Evolutionary conservation across 306 rosid species (phyloP).

Genomic region (Vigna radiata): DNA sequence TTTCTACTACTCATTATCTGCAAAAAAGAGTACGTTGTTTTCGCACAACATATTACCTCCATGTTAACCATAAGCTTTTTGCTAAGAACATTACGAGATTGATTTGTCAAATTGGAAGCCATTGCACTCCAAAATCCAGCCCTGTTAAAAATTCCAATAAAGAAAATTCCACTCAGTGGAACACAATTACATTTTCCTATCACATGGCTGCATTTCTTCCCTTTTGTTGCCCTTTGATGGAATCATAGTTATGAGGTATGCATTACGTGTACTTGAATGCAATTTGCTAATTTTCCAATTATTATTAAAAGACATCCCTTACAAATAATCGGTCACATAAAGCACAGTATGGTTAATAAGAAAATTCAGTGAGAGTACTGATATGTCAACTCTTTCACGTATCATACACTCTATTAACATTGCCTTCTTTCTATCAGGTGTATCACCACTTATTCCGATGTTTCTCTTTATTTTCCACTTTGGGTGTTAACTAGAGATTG

Average conservation of each 20-base stretch:
- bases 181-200: conserved; percentile 17
- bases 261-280: not conserved
- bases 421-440: not conserved
- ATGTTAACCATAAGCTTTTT: conserved; percentile 89
- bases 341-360: not conserved
- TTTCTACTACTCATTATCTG: conserved; percentile 12
- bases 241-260: no score
- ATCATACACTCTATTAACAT: not conserved
- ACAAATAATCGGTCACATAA: no score
- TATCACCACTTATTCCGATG: not conserved
- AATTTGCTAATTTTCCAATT: not conserved
- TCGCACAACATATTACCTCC: conserved; percentile 58
- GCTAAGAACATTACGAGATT: conserved; percentile 98
- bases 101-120: conserved; percentile 97
- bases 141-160: conserved; percentile 58
- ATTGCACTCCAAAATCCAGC: conserved; percentile 96
- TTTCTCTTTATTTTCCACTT: not conserved
- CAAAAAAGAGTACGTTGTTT: not conserved
- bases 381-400: no score
- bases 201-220: not conserved
- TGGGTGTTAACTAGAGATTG: not conserved
- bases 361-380: no score
- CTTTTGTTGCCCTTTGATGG: no score
- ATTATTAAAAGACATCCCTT: not conserved
- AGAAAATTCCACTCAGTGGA: conserved; percentile 31